Percentiles rank a stretch among this genome's conserved stretches.
phyloP scores from a whole-genome alignment of 2,329 filamentous ascomycete genomes.

The Curvularia hawaiiensis region DNA sequence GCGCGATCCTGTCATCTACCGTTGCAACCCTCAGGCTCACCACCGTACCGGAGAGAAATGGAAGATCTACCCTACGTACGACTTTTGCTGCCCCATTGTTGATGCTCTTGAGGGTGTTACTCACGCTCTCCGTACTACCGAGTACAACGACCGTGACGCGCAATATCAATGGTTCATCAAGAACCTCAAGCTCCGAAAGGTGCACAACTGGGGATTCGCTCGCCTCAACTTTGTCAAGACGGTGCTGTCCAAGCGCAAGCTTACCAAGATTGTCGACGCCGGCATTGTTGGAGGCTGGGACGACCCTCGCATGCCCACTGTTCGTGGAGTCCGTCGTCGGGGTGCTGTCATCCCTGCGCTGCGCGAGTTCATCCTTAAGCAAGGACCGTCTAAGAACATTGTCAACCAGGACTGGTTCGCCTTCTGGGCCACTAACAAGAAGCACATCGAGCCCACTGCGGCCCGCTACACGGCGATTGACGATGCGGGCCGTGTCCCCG shows the following conservation, averaged over 20 bases:
- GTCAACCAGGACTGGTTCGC: conserved; percentile 83
- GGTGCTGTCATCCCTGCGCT: conserved; percentile 81
- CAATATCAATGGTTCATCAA: conserved; percentile 88
- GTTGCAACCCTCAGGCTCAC: conserved; percentile 77
- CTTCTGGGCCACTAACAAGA: conserved; percentile 61
- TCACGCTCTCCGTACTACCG: conserved; percentile 80
- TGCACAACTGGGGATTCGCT: conserved; percentile 85
- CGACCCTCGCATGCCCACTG: conserved; percentile 84
- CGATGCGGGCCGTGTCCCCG: conserved; percentile 72
- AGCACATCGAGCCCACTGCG: conserved; percentile 57
- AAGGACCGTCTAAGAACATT: conserved; percentile 83
- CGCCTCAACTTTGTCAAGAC: conserved; percentile 85
- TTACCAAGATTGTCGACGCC: conserved; percentile 79
- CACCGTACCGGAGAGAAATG: conserved; percentile 79
- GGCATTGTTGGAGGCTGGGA: conserved; percentile 84
- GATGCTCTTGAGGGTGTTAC: conserved; percentile 83
- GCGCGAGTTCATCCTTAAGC: conserved; percentile 82
- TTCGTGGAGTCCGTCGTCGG: conserved; percentile 76
- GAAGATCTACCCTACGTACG: conserved; percentile 89
- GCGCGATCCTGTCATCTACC: conserved; percentile 96
- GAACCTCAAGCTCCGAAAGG: conserved; percentile 72
- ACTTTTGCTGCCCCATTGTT: conserved; percentile 82
- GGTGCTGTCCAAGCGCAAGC: conserved; percentile 83
- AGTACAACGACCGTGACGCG: conserved; percentile 85
- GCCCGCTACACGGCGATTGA: conserved; percentile 62